These are phyloP conservation scores for Madurella fahalii DNA, from an alignment of 2,329 filamentous ascomycete species.

Conservation along the genomic window DNA sequence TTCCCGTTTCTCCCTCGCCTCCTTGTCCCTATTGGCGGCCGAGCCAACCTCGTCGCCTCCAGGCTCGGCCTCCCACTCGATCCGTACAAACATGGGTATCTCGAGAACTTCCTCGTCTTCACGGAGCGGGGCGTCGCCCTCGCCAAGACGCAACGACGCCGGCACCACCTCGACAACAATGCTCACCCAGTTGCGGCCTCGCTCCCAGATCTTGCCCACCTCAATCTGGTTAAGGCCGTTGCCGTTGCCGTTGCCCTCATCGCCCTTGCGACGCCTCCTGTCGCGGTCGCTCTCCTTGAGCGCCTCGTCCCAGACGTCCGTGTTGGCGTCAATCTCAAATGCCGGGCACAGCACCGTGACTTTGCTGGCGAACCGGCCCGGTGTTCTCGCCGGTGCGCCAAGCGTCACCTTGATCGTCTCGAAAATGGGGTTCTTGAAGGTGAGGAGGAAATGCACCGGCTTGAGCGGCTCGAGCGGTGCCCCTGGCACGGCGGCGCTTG, in stretches of 20 bases:
- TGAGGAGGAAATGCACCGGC: slow-evolving; percentile 76
- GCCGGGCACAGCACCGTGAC: slow-evolving; percentile 93
- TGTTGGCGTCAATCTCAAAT: slow-evolving; percentile 91
- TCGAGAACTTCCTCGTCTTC: slow-evolving; percentile 68
- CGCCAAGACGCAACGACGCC: slow-evolving; percentile 45
- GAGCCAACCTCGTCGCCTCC: slow-evolving; percentile 60
- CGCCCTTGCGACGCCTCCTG: neutral
- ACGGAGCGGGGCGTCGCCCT: slow-evolving; percentile 40
- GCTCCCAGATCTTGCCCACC: slow-evolving; percentile 94
- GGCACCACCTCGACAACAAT: slow-evolving; percentile 89
- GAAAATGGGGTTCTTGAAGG: slow-evolving; percentile 90
- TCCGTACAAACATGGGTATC: slow-evolving; percentile 87
- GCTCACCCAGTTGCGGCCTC: slow-evolving; percentile 89
- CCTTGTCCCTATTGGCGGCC: slow-evolving; percentile 46
- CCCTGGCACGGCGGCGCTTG: slow-evolving; percentile 26
- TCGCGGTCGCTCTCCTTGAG: slow-evolving; percentile 49
- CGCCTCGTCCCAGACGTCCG: slow-evolving; percentile 83
- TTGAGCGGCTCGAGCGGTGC: slow-evolving; percentile 48
- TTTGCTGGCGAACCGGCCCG: slow-evolving; percentile 69
- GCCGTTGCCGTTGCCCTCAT: slow-evolving; percentile 30
- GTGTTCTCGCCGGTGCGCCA: slow-evolving; percentile 75
- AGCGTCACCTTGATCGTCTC: slow-evolving; percentile 83
- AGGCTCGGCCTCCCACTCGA: slow-evolving; percentile 79
- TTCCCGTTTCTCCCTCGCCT: slow-evolving; percentile 72
- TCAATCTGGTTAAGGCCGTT: slow-evolving; percentile 62